These are phyloP conservation scores for Phallus indusiatus DNA, from an alignment of 768 basidiomycete genomes.

Conservation along the genomic window DNA sequence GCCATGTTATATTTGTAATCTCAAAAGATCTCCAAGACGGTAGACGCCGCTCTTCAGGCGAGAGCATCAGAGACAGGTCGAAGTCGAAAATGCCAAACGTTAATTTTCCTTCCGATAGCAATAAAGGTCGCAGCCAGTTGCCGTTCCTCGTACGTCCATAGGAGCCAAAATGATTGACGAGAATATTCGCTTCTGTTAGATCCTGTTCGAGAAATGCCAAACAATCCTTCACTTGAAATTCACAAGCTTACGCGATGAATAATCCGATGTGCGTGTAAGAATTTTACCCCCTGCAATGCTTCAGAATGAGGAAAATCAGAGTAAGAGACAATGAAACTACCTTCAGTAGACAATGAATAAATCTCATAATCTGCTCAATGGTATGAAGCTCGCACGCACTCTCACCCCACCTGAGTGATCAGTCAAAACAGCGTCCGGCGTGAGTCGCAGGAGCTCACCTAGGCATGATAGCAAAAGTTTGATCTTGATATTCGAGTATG, in stretches of 20 bases:
- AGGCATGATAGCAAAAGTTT: slow-evolving; percentile 24
- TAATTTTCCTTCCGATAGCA: background rate
- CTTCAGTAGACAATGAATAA: background rate
- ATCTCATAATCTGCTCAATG: background rate
- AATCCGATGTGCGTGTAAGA: background rate
- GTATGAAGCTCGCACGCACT: slow-evolving; percentile 10
- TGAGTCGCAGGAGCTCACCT: slow-evolving; percentile 9
- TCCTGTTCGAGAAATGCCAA: background rate
- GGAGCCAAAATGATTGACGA: background rate
- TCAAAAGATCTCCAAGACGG: background rate
- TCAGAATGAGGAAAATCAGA: background rate
- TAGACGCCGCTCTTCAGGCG: background rate
- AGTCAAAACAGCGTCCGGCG: background rate
- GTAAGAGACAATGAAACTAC: background rate
- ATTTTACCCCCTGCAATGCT: background rate
- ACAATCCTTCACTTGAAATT: background rate
- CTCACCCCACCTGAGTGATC: slow-evolving; percentile 1
- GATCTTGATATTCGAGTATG: slow-evolving; percentile 15
- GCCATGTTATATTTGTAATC: background rate
- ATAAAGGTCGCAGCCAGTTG: background rate
- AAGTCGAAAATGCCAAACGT: background rate
- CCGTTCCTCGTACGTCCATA: background rate
- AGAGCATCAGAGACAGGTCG: background rate
- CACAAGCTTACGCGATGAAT: background rate
- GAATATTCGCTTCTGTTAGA: background rate